Evolutionary conservation across 208 protist species (phyloP).

Genomic region (Wallacemonas collosoma): DNA sequence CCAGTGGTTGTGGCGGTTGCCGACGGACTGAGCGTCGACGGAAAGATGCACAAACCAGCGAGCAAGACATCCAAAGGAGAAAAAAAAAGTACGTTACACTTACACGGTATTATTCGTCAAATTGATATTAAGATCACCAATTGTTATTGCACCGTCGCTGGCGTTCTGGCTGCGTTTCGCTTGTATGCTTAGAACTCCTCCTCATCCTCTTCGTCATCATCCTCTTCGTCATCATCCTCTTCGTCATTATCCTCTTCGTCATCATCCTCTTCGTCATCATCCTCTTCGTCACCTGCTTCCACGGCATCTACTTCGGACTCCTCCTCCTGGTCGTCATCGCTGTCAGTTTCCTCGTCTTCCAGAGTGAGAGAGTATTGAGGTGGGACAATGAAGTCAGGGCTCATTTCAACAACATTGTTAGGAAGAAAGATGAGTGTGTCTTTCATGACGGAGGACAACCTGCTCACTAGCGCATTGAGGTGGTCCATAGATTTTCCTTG

Average conservation of each 20-base stretch:
- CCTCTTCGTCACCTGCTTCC: constrained; percentile 27
- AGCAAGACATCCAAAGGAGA: constrained; percentile 6
- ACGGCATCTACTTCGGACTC: constrained; percentile 14
- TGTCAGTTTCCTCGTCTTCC: constrained; percentile 20
- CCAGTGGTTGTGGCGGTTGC: too few species aligned
- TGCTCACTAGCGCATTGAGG: constrained; percentile 51
- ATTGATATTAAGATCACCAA: constrained; percentile 3
- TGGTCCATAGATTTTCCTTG: constrained; percentile 43
- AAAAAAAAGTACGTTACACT: constrained; percentile 3
- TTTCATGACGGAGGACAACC: constrained; percentile 51
- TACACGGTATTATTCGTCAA: constrained; percentile 24
- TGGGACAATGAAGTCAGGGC: constrained; percentile 67
- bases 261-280: constrained; percentile 32
- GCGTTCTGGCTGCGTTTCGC: constrained; percentile 14
- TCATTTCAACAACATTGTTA: constrained; percentile 82
- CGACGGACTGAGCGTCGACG: too few species aligned
- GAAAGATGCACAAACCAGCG: not conserved
- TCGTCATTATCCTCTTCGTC: constrained; percentile 38
- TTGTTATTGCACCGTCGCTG: constrained; percentile 6
- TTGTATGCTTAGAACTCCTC: constrained; percentile 23
- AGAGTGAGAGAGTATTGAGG: constrained; percentile 62
- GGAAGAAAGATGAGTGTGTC: constrained; percentile 73
- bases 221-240: constrained; percentile 37
- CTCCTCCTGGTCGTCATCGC: constrained; percentile 11
- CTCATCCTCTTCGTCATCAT: constrained; percentile 23